phyloP scores from a whole-genome alignment of 1,284 basidiomycete genomes.

The Moesziomyces parantarcticus region DNA sequence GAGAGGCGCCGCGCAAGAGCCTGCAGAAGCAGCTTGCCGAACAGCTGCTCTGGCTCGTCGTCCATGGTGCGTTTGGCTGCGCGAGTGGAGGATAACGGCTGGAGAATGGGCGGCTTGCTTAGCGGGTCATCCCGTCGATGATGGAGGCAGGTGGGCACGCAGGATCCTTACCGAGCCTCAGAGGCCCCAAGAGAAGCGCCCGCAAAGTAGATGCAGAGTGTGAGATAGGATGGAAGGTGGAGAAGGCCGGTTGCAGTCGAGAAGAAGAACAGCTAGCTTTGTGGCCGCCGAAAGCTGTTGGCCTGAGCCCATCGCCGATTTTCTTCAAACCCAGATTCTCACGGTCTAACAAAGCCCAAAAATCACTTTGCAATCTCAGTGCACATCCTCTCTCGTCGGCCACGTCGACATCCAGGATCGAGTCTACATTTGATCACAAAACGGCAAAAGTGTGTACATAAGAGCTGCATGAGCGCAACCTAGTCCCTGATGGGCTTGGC shows the following conservation, averaged over 20 bases:
- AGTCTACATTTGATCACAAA: background rate
- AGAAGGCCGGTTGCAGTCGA: background rate
- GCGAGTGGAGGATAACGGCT: background rate
- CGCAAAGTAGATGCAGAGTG: too few species aligned
- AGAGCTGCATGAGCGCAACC: background rate
- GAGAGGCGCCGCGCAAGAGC: constrained; percentile 30
- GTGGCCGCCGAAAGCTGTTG: background rate
- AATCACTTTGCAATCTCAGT: background rate
- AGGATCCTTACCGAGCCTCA: background rate
- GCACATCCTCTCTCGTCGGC: too few species aligned
- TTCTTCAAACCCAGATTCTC: background rate
- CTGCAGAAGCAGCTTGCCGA: constrained; percentile 34
- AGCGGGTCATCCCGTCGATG: background rate
- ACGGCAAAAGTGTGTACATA: background rate
- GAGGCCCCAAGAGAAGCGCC: too few species aligned
- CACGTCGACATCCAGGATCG: background rate
- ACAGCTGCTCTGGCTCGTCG: constrained; percentile 30
- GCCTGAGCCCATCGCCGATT: constrained; percentile 9
- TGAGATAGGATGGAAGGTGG: background rate
- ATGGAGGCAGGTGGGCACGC: background rate
- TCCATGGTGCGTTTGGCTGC: constrained; percentile 11
- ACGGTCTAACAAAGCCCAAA: background rate
- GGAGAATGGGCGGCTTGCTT: background rate
- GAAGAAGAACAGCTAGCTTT: background rate
- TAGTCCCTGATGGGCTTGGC: constrained; percentile 47